phyloP scores from a whole-genome alignment of 768 basidiomycete genomes.

The Tulasnella sp. region DNA sequence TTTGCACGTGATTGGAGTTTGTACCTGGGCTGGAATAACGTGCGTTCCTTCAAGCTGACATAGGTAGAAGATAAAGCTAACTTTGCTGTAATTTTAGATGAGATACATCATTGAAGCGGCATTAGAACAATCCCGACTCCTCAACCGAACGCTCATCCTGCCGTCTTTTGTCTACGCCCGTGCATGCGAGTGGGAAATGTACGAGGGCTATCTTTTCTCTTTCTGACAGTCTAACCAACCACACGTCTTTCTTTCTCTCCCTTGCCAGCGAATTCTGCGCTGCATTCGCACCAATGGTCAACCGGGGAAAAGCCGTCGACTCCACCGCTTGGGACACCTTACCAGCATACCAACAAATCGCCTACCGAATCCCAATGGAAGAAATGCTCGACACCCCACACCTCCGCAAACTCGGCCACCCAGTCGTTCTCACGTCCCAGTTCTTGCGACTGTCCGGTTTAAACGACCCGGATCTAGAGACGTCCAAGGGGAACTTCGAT shows the following conservation, averaged over 20 bases:
- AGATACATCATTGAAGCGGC: slow-evolving; percentile 44
- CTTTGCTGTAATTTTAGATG: slow-evolving; percentile 30
- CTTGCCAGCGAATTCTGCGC: slow-evolving; percentile 31
- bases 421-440: slow-evolving; percentile 35
- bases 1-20: slow-evolving; percentile 41
- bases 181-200: slow-evolving; percentile 38
- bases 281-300: slow-evolving; percentile 38
- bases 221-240: background rate
- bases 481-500: slow-evolving; percentile 37
- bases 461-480: slow-evolving; percentile 31
- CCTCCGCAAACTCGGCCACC: slow-evolving; percentile 33
- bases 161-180: slow-evolving; percentile 43
- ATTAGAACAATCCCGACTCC: slow-evolving; percentile 37
- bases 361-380: slow-evolving; percentile 27
- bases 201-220: slow-evolving; percentile 10
- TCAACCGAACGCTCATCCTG: slow-evolving; percentile 40
- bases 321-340: slow-evolving; percentile 37
- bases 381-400: slow-evolving; percentile 40
- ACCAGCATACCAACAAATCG: slow-evolving; percentile 31
- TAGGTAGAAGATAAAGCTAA: background rate
- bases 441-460: slow-evolving; percentile 39
- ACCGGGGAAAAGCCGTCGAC: slow-evolving; percentile 39
- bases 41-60: slow-evolving; percentile 24
- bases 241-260: background rate
- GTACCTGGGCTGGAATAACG: slow-evolving; percentile 45